Percentiles rank a stretch among this genome's conserved stretches.
phyloP scores from a whole-genome alignment of 2,329 filamentous ascomycete species.

The Colletotrichum sp. region DNA sequence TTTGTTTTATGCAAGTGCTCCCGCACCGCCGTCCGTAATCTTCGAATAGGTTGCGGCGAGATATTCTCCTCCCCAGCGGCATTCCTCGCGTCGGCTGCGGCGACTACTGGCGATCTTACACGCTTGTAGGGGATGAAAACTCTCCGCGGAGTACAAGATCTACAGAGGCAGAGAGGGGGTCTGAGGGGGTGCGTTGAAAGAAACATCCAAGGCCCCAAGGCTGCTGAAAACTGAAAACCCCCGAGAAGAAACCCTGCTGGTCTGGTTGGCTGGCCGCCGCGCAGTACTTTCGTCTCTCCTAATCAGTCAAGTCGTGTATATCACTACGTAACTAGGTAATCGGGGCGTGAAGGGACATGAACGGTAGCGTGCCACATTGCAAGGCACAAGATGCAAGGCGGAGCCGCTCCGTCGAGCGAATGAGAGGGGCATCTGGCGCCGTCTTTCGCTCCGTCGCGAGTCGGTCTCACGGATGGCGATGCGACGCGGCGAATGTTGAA shows the following conservation, averaged over 20 bases:
- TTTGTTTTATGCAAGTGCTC: neutral
- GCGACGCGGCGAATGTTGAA: neutral
- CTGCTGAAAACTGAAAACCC: neutral
- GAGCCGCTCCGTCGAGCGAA: conserved; percentile 1
- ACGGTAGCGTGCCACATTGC: neutral
- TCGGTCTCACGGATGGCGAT: neutral
- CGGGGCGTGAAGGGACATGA: neutral
- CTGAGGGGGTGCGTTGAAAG: neutral
- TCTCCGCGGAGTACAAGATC: conserved; percentile 2
- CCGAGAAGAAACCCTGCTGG: neutral
- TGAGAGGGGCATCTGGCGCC: neutral
- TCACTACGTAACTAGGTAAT: neutral
- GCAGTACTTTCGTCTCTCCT: neutral
- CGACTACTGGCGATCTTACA: neutral
- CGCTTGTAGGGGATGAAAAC: neutral
- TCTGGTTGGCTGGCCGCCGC: neutral
- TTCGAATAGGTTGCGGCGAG: neutral
- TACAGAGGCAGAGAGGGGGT: neutral
- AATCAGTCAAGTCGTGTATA: neutral
- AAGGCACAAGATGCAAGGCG: neutral
- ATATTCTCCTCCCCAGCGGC: neutral
- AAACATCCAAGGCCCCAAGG: neutral
- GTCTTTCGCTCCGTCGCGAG: neutral
- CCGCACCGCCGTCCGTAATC: neutral
- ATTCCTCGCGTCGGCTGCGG: neutral